Base-by-base conservation (phyloP, 805 yeast species). In the Cyberlindnera samutprakarnensis region DNA sequence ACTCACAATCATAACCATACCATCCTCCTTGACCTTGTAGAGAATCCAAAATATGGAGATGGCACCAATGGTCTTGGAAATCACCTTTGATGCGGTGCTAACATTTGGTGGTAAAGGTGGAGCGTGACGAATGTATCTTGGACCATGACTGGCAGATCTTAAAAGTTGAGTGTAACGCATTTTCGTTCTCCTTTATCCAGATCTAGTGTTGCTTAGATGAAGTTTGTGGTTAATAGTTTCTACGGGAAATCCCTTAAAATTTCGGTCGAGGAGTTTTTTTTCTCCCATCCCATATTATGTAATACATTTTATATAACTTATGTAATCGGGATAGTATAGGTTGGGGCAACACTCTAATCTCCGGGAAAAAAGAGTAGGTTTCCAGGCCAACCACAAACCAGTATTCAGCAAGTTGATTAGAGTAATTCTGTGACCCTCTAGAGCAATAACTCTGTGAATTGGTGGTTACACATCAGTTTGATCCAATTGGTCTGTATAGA, bases 11-110 rank as follows among this genome's bases (percentile, higher is more conserved):
- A 77, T 72, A 23, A 72, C 75, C 49, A 71, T 66, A 44, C 76
- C 77, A 47, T 77, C 90, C 54, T 81, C 77, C 60, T 79, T 77
- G 27, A 82, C 66, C 56, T 95, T 69, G 68, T 81, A 84, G 51
- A 85, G 68, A 41, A 85, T 70, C 83, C 90, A 85, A 59, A 83
- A 85, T 83, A 92, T 82, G 84, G 82, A 78, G 33, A 87, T 69
- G 24, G 90, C 94, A 9, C 95, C 95, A 26, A 85, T 66, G 14
- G 68, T 55, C 46, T 79, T 78, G 28, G 84, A 70, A 14, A 78
- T 68, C 57, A 75, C 64, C 36, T 71, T 67, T 49, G 78, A 70
- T 25, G 69, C 59, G 3, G 70, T 61, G 25, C 75, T 72, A 14
- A 75, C 75, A 45, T 79, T 78, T 20, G 92, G 90, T 38, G 66